These are phyloP conservation scores for Periconia macrospinosa DNA, from an alignment of 2,329 filamentous ascomycete genomes.

Conservation along the genomic window DNA sequence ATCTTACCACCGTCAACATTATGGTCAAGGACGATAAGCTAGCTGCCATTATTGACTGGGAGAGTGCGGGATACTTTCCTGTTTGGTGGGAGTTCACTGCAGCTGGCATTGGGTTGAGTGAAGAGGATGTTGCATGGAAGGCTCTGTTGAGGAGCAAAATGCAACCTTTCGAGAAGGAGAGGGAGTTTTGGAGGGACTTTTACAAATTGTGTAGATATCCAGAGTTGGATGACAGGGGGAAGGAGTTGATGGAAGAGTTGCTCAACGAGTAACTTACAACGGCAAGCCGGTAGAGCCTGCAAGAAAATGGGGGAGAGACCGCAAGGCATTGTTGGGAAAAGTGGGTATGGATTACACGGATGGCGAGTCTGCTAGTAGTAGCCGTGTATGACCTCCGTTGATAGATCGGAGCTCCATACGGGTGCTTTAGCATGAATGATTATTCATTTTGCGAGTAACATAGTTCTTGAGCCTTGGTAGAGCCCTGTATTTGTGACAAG, in stretches of 20 bases:
- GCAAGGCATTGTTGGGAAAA: too few relatives aligned
- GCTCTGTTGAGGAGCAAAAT: conserved; percentile 86
- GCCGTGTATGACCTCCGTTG: too few relatives aligned
- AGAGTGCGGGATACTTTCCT: conserved; percentile 43
- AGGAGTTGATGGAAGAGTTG: background rate
- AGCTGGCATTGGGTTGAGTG: conserved; percentile 7
- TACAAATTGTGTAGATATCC: background rate
- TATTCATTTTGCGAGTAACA: too few relatives aligned
- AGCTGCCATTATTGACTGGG: conserved; percentile 47
- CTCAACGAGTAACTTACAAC: background rate
- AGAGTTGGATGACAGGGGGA: background rate
- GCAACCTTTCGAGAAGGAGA: conserved; percentile 48
- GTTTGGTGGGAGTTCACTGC: conserved; percentile 42
- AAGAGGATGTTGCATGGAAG: conserved; percentile 64
- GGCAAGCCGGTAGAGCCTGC: too few relatives aligned
- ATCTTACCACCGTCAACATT: conserved; percentile 44
- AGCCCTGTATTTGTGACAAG: too few relatives aligned
- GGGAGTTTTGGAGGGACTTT: background rate
- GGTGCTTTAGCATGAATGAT: too few relatives aligned
- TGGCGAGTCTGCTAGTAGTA: too few relatives aligned
- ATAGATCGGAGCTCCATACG: too few relatives aligned
- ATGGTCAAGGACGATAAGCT: conserved; percentile 43
- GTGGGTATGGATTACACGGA: too few relatives aligned
- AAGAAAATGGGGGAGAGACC: too few relatives aligned
- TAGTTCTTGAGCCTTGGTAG: too few relatives aligned